A percentile compares a stretch with the other conserved stretches of the same genome.
Evolutionary conservation across 1,139 yeast genomes (phyloP).

Genomic region (Yamadazyma kanchanaburiensis): DNA sequence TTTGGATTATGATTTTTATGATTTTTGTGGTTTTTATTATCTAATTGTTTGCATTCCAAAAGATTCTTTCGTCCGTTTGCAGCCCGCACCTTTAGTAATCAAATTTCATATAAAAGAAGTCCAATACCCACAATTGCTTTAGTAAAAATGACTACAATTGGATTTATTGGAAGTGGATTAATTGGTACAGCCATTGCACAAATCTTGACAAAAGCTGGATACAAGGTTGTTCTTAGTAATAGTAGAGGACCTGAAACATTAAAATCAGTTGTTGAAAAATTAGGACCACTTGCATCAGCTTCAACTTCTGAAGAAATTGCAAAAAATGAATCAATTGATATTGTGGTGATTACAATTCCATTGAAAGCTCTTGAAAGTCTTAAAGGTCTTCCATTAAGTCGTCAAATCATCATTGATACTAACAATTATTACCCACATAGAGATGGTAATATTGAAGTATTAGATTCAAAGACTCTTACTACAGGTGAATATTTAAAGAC

Average conservation of each 20-base stretch:
- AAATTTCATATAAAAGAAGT: no score
- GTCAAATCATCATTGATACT: not conserved
- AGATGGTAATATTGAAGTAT: not conserved
- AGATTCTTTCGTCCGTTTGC: no score
- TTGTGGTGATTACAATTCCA: slow-evolving; percentile 1
- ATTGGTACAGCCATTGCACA: not conserved
- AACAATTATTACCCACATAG: slow-evolving; percentile 1
- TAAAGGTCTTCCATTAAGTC: not conserved
- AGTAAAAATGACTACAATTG: not conserved
- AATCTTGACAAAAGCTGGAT: not conserved
- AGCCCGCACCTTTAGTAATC: no score
- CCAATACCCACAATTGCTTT: no score
- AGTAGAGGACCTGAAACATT: slow-evolving; percentile 1
- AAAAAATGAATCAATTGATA: not conserved
- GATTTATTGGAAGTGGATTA: not conserved
- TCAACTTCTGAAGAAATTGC: not conserved
- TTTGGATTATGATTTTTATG: no score
- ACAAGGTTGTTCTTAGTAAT: not conserved
- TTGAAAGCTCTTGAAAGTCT: not conserved
- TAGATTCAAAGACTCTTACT: not conserved
- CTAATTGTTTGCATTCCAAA: no score
- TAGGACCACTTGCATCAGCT: slow-evolving; percentile 1
- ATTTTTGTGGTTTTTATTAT: no score
- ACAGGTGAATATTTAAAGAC: not conserved
- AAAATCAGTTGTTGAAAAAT: not conserved